Percentiles rank a stretch among this genome's conserved stretches.
These are phyloP conservation scores for Aquilaria yunnanensis DNA, from an alignment of 345 rosid species.

Conservation along the genomic window DNA sequence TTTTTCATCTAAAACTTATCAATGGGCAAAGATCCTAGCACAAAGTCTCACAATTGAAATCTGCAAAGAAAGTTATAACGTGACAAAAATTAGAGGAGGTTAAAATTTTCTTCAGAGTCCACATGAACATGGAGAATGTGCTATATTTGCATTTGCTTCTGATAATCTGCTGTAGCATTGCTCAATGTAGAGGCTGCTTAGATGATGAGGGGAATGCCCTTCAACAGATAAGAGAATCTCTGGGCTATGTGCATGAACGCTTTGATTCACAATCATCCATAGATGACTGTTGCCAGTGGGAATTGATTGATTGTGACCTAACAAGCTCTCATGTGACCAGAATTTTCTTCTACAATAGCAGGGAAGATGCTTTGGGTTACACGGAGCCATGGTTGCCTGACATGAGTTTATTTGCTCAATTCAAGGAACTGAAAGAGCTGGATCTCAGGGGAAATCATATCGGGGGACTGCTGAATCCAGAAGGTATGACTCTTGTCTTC, in stretches of 20 bases:
- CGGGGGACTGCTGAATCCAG: constrained; percentile 11
- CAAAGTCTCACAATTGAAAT: too few relatives aligned
- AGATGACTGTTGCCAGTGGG: constrained; percentile 16
- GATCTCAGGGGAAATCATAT: constrained; percentile 11
- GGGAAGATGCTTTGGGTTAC: not conserved
- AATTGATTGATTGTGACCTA: constrained; percentile 10
- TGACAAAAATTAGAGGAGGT: too few relatives aligned
- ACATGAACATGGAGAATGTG: too few relatives aligned
- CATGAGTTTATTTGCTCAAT: constrained; percentile 15
- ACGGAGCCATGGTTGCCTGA: constrained; percentile 10
- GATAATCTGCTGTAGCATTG: constrained; percentile 1
- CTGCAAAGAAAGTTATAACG: too few relatives aligned
- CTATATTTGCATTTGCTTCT: not conserved
- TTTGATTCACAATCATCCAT: not conserved
- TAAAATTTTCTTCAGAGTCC: too few relatives aligned
- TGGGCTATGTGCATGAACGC: not conserved
- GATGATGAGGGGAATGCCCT: constrained; percentile 13
- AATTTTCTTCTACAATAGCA: constrained; percentile 4
- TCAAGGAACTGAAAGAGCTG: constrained; percentile 11
- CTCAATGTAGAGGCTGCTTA: constrained; percentile 9
- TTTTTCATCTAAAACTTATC: too few relatives aligned
- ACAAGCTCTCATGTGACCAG: constrained; percentile 13
- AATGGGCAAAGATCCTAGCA: too few relatives aligned
- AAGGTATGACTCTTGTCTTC: constrained; percentile 1
- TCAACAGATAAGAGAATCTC: constrained; percentile 8